Conservation (phyloP, 1,284 basidiomycete genomes). For the Melampsora larici-populina region DNA sequence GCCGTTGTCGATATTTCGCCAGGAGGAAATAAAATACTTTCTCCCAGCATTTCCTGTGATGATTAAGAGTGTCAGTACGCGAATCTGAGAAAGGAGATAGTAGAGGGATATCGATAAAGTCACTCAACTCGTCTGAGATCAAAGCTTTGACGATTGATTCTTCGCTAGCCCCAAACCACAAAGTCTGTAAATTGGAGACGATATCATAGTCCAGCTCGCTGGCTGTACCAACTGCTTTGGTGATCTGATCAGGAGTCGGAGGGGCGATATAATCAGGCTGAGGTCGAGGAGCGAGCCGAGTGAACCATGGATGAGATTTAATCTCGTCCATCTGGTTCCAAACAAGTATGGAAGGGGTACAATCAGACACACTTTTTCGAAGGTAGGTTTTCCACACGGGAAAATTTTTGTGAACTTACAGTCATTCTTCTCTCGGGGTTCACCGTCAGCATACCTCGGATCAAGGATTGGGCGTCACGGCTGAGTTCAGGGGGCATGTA, state of each 20-base stretch:
- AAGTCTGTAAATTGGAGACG: constrained; percentile 79
- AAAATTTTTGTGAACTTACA: constrained; percentile 57
- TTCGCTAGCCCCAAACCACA: constrained; percentile 78
- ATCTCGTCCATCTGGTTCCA: constrained; percentile 68
- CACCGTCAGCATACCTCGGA: constrained; percentile 80
- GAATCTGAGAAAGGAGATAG: background rate
- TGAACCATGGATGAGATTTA: constrained; percentile 82
- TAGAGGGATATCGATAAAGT: background rate
- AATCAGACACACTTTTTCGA: background rate
- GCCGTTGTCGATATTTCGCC: constrained; percentile 69
- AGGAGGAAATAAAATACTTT: constrained; percentile 87
- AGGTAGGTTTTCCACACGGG: background rate
- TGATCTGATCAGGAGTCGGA: constrained; percentile 66
- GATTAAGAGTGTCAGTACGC: background rate
- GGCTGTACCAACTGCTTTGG: constrained; percentile 63
- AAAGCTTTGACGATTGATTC: constrained; percentile 69
- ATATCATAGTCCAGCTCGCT: constrained; percentile 81
- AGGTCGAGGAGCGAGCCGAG: constrained; percentile 62
- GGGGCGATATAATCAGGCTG: constrained; percentile 57
- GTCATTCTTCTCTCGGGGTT: constrained; percentile 79
- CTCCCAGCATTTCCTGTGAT: constrained; percentile 73
- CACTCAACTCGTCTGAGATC: constrained; percentile 35
- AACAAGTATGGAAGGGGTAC: background rate
- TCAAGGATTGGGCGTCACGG: constrained; percentile 72
- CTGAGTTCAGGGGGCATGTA: constrained; percentile 78